These are phyloP conservation scores for Clarireedia monteithiana DNA, from an alignment of 2,329 filamentous ascomycete genomes.

Conservation along the genomic window DNA sequence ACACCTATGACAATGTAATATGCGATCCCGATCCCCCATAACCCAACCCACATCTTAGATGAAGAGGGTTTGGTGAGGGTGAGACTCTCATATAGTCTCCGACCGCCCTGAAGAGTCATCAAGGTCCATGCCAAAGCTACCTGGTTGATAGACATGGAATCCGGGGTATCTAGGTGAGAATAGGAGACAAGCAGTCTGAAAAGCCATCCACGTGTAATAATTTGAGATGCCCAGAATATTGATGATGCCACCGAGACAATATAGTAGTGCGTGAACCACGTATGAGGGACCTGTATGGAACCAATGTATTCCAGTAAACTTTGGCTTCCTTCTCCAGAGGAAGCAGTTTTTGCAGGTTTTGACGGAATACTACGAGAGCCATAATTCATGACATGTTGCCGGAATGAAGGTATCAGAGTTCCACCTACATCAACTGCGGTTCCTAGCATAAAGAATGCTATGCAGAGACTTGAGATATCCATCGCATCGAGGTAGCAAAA, in stretches of 20 bases:
- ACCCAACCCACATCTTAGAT: constrained; percentile 76
- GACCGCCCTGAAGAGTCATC: constrained; percentile 65
- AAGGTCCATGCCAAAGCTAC: constrained; percentile 61
- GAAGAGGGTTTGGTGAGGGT: constrained; percentile 52
- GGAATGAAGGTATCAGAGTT: constrained; percentile 24
- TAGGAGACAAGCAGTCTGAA: constrained; percentile 42
- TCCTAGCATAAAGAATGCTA: constrained; percentile 24
- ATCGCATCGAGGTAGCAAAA: neutral
- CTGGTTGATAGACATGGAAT: constrained; percentile 53
- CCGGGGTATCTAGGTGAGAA: constrained; percentile 13
- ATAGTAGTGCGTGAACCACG: constrained; percentile 89
- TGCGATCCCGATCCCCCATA: constrained; percentile 70
- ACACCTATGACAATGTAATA: constrained; percentile 72
- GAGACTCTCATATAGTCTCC: constrained; percentile 71
- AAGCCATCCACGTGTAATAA: constrained; percentile 44
- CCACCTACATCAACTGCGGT: constrained; percentile 22
- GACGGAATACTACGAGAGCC: constrained; percentile 21
- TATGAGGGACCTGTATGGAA: constrained; percentile 60
- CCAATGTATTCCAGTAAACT: constrained; percentile 16
- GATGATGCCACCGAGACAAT: constrained; percentile 61
- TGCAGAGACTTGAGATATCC: constrained; percentile 23
- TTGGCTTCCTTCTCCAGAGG: neutral
- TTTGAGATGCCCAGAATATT: constrained; percentile 65
- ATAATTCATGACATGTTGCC: constrained; percentile 27
- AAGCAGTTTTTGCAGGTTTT: neutral